Base-by-base conservation (phyloP, 1,284 basidiomycete genomes). In the Schizophyllum commune region DNA sequence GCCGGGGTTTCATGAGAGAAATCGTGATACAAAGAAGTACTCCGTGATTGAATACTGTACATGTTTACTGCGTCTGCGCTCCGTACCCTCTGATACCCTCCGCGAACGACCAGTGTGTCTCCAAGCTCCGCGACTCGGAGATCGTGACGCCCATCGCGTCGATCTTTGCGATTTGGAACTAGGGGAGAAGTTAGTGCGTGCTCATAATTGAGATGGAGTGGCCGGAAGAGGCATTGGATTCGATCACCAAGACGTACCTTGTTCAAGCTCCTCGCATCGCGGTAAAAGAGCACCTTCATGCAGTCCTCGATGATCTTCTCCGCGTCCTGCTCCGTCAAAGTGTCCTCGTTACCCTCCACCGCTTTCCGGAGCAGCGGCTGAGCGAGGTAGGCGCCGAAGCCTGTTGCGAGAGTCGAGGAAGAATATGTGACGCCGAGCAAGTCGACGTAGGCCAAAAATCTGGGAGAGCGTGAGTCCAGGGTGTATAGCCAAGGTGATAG, bases 111-210 rank as follows among this genome's bases (percentile, higher is more conserved):
- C 96, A 99, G 22, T 84, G 77, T 1, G 96, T 98, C 61, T 89
- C 81, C 1, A 93, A 75, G 59, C 81, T 80, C 68, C 86, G 82
- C 21, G 94, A 88, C 65, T 94, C 94, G 0, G 92, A 91, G 67
- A 99, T 92, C 9, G 74, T 75, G 32, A 91, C 83, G 2, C 96
- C 96, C 3, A 83, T 77, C 33, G 79, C 85, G 3, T 91, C 96
- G 65, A 98, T 86, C 1, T 84, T 94, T 7, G 95, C 96, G 64
- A 98, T 85, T 91, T 98, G 95, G 78, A 91, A 99, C 94, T 97
- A 63, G 58, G 13, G n/a, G 5, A 27, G 27, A 5, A 27, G 5
- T 27, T 5, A 27, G 27, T 55, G 51, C 11, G 47, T 60, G 21
- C 4, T 32, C 3, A 56, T 19, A 32, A 21, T 19, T 58, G 8